Conservation (phyloP, 2,329 filamentous ascomycete species). For the Fusarium nygamai region DNA sequence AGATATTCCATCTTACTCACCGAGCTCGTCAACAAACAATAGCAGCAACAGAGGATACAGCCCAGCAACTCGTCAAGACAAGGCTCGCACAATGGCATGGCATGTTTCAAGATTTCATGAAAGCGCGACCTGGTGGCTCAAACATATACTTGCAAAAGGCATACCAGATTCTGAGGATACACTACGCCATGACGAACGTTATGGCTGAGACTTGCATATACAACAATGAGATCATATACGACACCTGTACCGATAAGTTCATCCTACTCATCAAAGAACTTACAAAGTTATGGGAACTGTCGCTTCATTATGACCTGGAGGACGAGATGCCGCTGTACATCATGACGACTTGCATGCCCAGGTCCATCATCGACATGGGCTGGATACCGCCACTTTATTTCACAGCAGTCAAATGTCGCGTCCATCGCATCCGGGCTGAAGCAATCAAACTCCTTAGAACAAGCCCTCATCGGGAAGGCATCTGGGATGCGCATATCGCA, state of each 20-base stretch:
- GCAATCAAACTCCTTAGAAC: constrained; percentile 48
- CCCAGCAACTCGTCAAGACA: constrained; percentile 25
- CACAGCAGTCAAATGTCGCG: constrained; percentile 58
- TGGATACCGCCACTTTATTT: constrained; percentile 58
- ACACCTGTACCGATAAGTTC: constrained; percentile 49
- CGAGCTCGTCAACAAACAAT: constrained; percentile 12
- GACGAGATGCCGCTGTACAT: constrained; percentile 6
- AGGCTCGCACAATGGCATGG: constrained; percentile 35
- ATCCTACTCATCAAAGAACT: constrained; percentile 44
- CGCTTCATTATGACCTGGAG: constrained; percentile 7
- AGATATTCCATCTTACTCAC: constrained; percentile 34
- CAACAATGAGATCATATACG: constrained; percentile 50
- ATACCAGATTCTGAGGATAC: constrained; percentile 47
- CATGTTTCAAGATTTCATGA: constrained; percentile 40
- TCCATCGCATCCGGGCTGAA: constrained; percentile 51
- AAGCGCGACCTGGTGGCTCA: constrained; percentile 9
- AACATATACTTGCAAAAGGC: constrained; percentile 35
- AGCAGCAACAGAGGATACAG: not conserved
- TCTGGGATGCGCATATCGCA: constrained; percentile 52
- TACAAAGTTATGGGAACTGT: constrained; percentile 15
- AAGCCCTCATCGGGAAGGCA: constrained; percentile 50
- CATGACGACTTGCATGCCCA: constrained; percentile 43
- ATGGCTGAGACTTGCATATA: constrained; percentile 51
- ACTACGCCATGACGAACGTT: constrained; percentile 56
- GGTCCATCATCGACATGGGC: constrained; percentile 54